Percentiles rank a stretch among this genome's conserved stretches.
These are phyloP conservation scores for Nicotiana obtusifolia DNA, from an alignment of 257 asterid species.

Conservation along the genomic window DNA sequence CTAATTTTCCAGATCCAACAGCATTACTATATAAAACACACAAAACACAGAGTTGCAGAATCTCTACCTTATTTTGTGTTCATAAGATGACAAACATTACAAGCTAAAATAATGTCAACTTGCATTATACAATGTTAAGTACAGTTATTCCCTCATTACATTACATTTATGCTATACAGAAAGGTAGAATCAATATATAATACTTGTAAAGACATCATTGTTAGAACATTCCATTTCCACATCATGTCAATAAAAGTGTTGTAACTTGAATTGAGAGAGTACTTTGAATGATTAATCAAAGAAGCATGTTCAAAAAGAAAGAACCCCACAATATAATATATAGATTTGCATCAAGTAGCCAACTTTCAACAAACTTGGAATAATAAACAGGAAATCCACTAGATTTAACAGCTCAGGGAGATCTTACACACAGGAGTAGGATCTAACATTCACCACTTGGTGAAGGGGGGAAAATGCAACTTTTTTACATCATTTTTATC, in stretches of 20 bases:
- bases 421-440: neutral
- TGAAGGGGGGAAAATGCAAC: neutral
- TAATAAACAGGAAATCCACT: constrained; percentile 2
- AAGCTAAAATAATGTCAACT: neutral
- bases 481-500: neutral
- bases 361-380: neutral
- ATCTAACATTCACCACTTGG: neutral
- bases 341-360: neutral
- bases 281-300: neutral
- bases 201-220: neutral
- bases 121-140: neutral
- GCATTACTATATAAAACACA: neutral
- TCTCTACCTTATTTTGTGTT: neutral
- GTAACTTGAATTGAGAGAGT: neutral
- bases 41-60: neutral
- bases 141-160: neutral
- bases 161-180: neutral
- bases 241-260: too few species aligned
- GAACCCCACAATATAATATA: neutral
- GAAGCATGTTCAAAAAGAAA: neutral
- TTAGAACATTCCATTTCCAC: neutral
- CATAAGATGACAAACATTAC: neutral
- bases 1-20: neutral
- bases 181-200: neutral
- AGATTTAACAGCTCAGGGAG: constrained; percentile 1